A percentile compares a stretch with the other conserved stretches of the same genome.
phyloP scores from a whole-genome alignment of 2,329 filamentous ascomycete genomes.

The Trichoderma simmonsii region DNA sequence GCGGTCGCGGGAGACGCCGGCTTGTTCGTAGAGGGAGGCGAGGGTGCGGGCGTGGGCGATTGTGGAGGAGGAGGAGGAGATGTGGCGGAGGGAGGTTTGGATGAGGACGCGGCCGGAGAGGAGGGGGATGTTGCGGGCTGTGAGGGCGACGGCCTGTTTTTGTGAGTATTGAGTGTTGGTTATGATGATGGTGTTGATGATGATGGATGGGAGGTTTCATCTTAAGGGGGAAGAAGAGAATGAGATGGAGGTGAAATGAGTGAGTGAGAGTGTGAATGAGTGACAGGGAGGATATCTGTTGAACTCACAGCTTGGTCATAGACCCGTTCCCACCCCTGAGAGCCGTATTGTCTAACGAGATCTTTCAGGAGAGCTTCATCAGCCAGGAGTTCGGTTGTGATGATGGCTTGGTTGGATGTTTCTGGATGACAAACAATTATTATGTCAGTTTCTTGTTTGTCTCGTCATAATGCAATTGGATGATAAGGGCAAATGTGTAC shows the following conservation, averaged over 20 bases:
- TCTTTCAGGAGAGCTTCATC: slow-evolving; percentile 17
- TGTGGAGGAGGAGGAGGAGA: slow-evolving; percentile 21
- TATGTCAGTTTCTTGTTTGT: not conserved
- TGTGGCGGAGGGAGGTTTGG: slow-evolving; percentile 23
- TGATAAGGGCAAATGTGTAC: slow-evolving; percentile 1
- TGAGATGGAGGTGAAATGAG: too few species aligned
- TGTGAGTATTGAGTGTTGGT: not conserved
- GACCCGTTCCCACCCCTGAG: slow-evolving; percentile 23
- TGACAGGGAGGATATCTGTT: not conserved
- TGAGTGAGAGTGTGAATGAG: not conserved
- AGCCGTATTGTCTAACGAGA: slow-evolving; percentile 20
- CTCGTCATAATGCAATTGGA: not conserved
- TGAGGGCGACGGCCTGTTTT: slow-evolving; percentile 20
- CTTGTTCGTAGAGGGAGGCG: slow-evolving; percentile 21
- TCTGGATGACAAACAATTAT: not conserved
- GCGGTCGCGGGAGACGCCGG: slow-evolving; percentile 22
- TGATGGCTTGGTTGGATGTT: slow-evolving; percentile 25
- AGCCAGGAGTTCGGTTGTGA: slow-evolving; percentile 20
- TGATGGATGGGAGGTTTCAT: not conserved
- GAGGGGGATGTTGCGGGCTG: slow-evolving; percentile 23
- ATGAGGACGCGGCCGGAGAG: slow-evolving; percentile 25
- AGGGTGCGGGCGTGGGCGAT: slow-evolving; percentile 23
- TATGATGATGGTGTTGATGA: not conserved
- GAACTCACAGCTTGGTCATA: slow-evolving; percentile 22
- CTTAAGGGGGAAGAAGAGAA: not conserved